A percentile compares a stretch with the other conserved stretches of the same genome.
Evolutionary conservation across 208 protist species (phyloP).

Genomic region (Borovskyia barvae): DNA sequence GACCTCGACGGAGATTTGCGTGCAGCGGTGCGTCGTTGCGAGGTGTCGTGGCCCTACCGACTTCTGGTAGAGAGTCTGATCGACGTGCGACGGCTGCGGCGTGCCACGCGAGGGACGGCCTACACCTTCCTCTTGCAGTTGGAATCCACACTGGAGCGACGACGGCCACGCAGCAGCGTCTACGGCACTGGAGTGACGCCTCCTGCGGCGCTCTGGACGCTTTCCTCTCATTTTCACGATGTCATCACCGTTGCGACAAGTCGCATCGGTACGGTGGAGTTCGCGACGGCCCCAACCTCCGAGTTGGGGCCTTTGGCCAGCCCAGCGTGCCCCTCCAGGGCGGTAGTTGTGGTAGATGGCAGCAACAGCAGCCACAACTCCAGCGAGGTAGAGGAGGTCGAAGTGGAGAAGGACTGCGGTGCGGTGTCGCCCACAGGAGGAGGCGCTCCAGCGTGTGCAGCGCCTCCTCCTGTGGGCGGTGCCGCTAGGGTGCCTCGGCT

Average conservation of each 20-base stretch:
- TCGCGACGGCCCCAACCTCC: not conserved
- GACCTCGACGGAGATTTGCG: constrained; percentile 73
- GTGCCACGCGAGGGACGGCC: constrained; percentile 31
- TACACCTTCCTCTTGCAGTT: constrained; percentile 66
- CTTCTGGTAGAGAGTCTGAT: constrained; percentile 66
- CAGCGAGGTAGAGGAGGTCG: constrained; percentile 18
- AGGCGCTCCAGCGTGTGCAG: not conserved
- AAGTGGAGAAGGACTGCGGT: constrained; percentile 26
- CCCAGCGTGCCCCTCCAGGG: not conserved
- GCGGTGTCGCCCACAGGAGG: constrained; percentile 1
- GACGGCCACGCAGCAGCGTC: constrained; percentile 27
- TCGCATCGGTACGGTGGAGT: constrained; percentile 53
- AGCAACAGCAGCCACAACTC: constrained; percentile 37
- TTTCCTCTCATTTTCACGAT: constrained; percentile 70
- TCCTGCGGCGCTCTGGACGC: constrained; percentile 75
- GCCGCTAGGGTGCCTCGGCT: constrained; percentile 22
- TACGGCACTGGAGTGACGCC: constrained; percentile 19
- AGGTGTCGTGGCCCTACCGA: constrained; percentile 54
- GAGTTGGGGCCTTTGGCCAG: not conserved
- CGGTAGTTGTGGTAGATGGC: not conserved
- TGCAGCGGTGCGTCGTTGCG: constrained; percentile 40
- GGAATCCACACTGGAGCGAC: constrained; percentile 38
- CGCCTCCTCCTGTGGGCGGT: not conserved
- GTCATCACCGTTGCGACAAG: constrained; percentile 74
- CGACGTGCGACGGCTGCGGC: constrained; percentile 73